Evolutionary conservation across 345 rosid genomes (phyloP), one percentile per base, ranked within the genome.

Genomic region (Citrus maxima): DNA sequence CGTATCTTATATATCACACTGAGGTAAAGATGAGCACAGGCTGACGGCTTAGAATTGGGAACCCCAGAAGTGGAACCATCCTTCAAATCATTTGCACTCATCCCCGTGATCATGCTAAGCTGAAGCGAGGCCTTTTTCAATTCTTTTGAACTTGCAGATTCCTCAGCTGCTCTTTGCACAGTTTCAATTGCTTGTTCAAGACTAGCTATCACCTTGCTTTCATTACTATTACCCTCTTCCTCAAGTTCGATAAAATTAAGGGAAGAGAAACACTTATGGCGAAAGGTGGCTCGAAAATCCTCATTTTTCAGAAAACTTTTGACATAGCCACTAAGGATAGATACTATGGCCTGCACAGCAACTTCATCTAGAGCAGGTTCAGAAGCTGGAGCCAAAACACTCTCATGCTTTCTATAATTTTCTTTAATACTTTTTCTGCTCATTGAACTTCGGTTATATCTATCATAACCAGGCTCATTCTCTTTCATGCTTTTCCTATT

Each of bases 1-100:
- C 83, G 89, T 54, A 89, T 79, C 87, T 88, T 88, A 61, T 85
- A 86, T 34, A 86, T 79, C 82, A 87, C 86, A 83, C 93, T 82
- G 40, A 88, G 85, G 80, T 88, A 91, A 56, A 88, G 83, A 74
- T 88, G 92, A 73, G 92, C 92, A 84, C 90, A 88, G 10, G 92
- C 87, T 58, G 95, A 89, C 82, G 88, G 58, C 84, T 82, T 82
- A 13, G 83, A 82, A 78, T 87, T 84, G 35, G 87, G 87, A 66
- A 84, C 62, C 79, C 90, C 92, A 35, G 79, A 77, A 35, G 88
- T 85, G 46, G 77, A 86, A 9, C 87, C 86, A 78, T 88, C 86
- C 79, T 84, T 80, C 69, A 76, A 58, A 37, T 88, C 86, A 75
- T 81, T 81, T 21, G 86, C 80, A 72, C 80, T 86, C 85, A 91